Conservation (phyloP, 2,329 filamentous ascomycete species). For the Aspergillus proliferans region DNA sequence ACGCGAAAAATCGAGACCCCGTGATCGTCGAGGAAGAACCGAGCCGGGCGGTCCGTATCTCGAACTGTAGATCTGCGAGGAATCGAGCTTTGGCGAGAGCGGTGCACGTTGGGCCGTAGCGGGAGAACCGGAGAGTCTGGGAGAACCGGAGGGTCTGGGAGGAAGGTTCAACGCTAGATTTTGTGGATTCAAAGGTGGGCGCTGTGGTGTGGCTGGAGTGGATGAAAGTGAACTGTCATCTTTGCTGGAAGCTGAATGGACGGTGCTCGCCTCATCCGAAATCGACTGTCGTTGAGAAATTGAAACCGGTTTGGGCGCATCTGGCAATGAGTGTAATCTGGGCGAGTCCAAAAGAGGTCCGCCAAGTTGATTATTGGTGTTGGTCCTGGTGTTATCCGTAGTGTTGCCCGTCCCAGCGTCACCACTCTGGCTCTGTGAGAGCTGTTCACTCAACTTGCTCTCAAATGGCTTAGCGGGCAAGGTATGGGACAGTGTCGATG, state of each 20-base stretch:
- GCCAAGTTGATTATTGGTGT: constrained; percentile 10
- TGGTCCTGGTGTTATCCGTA: constrained; percentile 6
- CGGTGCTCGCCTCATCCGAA: constrained; percentile 41
- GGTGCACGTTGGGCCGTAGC: constrained; percentile 56
- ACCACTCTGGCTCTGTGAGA: constrained; percentile 19
- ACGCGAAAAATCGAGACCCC: constrained; percentile 86
- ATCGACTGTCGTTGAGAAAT: constrained; percentile 51
- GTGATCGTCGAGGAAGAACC: constrained; percentile 78
- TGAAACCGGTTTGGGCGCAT: constrained; percentile 54
- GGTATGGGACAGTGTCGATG: constrained; percentile 17
- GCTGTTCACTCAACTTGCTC: constrained; percentile 33
- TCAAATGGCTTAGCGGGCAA: constrained; percentile 20
- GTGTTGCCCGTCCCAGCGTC: constrained; percentile 9
- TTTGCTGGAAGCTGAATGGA: constrained; percentile 48
- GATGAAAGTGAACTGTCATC: constrained; percentile 57
- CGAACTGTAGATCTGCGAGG: constrained; percentile 76
- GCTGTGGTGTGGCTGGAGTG: constrained; percentile 65
- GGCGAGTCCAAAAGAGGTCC: constrained; percentile 25
- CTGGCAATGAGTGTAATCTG: constrained; percentile 60
- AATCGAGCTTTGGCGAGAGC: constrained; percentile 78
- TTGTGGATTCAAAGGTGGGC: constrained; percentile 56
- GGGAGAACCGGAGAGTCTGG: constrained; percentile 44
- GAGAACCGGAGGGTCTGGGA: constrained; percentile 43
- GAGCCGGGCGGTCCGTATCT: constrained; percentile 83
- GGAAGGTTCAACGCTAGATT: constrained; percentile 68